Conservation (phyloP, 805 yeast genomes). For the Yamadazyma laniorum region DNA sequence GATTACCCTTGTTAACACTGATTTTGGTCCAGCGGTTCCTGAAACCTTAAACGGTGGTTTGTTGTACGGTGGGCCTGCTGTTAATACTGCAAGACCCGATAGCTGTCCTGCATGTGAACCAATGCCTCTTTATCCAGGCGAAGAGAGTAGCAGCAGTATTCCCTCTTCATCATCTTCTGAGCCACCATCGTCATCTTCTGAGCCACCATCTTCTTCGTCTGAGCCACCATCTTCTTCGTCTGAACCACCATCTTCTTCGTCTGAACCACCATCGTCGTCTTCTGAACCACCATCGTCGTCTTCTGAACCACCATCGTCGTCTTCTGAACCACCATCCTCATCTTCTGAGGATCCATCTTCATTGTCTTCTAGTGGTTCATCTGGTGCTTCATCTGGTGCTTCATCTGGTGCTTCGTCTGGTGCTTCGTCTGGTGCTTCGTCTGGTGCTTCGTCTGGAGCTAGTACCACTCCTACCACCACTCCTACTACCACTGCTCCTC, state of each 20-base stretch:
- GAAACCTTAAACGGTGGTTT: no score
- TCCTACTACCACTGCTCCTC: constrained; percentile 1
- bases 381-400: constrained; percentile 4
- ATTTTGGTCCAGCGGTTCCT: neutral
- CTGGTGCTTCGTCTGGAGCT: constrained; percentile 1
- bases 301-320: constrained; percentile 3
- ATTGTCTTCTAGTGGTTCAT: constrained; percentile 9
- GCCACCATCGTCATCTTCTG: constrained; percentile 11
- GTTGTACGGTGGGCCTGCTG: constrained; percentile 16
- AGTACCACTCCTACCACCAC: constrained; percentile 3
- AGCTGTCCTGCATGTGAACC: constrained; percentile 16
- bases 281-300: constrained; percentile 6
- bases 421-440: constrained; percentile 4
- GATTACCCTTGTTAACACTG: neutral
- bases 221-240: constrained; percentile 8
- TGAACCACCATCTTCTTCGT: constrained; percentile 3
- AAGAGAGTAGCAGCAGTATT: neutral
- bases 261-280: constrained; percentile 6
- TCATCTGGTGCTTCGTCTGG: constrained; percentile 1
- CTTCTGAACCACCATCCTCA: neutral
- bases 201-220: constrained; percentile 4
- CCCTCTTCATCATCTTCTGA: constrained; percentile 12
- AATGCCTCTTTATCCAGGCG: constrained; percentile 16
- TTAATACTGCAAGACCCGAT: constrained; percentile 11
- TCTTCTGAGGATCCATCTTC: constrained; percentile 10